Base-by-base conservation (phyloP, 805 yeast species). In the Brettanomyces nanus region DNA sequence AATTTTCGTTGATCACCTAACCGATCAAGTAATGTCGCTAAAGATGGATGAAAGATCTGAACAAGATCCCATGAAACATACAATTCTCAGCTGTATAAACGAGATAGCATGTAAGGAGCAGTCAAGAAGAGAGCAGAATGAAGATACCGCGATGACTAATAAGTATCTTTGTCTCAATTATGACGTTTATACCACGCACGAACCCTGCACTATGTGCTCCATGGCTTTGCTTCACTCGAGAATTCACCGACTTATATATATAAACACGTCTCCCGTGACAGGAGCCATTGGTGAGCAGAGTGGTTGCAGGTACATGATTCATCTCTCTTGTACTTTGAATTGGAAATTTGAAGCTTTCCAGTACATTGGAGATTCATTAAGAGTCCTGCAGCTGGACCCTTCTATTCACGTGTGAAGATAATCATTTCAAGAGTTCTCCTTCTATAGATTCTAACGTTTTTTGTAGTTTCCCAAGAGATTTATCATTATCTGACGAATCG, bases 151-250 rank as follows among this genome's bases (percentile, higher is more conserved):
- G 2, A 39, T 37, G 13, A 36, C 40, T 3, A 49, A 58, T 42
- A 46, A 50, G 22, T 92, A 92, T 52, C 66, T 92, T 3, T 89
- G 97, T 53, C 71, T 80, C 26, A 73, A 79, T 38, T 69, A 77
- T 46, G 78, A 84, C 43, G 86, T 92, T 0, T 86, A 83, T 53
- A 83, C 94, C 1, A 82, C 95, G 0, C 95, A 87, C 54, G 98
- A 92, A 57, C 98, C 98, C 0, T 92, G 98, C 52, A 74, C 85
- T 0, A 92, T 90, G 97, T 92, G 98, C 53, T 63, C 85, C 5
- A 92, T 92, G 98, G 97, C 97, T 0, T 65, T 92, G 29, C 79
- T 89, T 9, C 98, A 92, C 55, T 90, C 97, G 1, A 66, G 98
- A 35, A 71, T 92, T 0, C 70, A 76, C 13, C 66, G 86, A 37